phyloP scores from a whole-genome alignment of 1,284 basidiomycete genomes.

The Papiliotrema laurentii region DNA sequence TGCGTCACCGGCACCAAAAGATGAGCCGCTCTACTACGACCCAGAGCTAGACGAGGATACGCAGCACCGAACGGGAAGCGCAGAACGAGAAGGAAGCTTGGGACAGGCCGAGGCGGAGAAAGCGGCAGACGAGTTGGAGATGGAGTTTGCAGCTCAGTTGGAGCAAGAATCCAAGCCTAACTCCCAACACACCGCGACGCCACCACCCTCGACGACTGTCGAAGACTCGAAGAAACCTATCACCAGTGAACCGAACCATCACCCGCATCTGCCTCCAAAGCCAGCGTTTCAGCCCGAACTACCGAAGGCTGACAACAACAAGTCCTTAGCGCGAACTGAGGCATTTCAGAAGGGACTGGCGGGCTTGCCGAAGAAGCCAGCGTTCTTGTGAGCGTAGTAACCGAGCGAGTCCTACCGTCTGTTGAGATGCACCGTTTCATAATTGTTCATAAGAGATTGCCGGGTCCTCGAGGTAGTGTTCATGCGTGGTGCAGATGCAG shows the following conservation, averaged over 20 bases:
- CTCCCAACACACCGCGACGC: not conserved
- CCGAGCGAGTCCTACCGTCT: too few species aligned
- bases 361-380: conserved; percentile 34
- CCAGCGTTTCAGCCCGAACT: not conserved
- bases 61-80: not conserved
- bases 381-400: conserved; percentile 10
- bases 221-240: not conserved
- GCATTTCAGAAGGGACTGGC: conserved; percentile 30
- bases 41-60: too few species aligned
- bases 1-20: not conserved
- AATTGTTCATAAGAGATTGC: too few species aligned
- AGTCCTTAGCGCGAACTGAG: not conserved
- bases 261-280: not conserved
- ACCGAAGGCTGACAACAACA: not conserved
- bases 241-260: not conserved
- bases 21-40: not conserved
- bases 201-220: not conserved
- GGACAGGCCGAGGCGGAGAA: conserved; percentile 13
- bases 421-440: too few species aligned
- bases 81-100: conserved; percentile 5
- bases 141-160: conserved; percentile 18
- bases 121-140: conserved; percentile 26
- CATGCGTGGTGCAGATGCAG: too few species aligned
- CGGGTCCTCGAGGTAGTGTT: too few species aligned
- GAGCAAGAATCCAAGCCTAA: not conserved